Conservation (phyloP, 2,329 filamentous ascomycete species). For the Corinectria fuckeliana region DNA sequence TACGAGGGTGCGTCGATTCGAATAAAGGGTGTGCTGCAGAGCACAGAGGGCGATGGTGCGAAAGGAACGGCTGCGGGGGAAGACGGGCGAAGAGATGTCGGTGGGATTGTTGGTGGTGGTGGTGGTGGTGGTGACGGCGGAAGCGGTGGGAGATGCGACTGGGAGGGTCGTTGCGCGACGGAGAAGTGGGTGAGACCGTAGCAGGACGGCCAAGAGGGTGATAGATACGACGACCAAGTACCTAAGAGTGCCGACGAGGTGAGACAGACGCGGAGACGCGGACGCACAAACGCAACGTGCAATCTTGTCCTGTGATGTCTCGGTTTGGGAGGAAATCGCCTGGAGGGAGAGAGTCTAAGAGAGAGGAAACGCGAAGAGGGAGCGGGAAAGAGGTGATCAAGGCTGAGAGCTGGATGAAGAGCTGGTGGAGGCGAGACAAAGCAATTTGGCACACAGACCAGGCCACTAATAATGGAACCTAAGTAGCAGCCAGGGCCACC, state of each 20-base stretch:
- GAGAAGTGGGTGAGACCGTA: constrained; percentile 3
- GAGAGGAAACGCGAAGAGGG: constrained; percentile 1
- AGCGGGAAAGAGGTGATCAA: not conserved
- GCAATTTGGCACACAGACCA: constrained; percentile 1
- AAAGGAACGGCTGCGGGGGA: not conserved
- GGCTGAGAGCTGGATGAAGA: constrained; percentile 5
- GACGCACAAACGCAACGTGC: not conserved
- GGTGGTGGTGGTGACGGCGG: not conserved
- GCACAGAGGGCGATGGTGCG: not conserved
- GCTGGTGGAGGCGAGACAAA: constrained; percentile 7
- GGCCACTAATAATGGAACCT: not conserved
- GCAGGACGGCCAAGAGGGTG: not conserved
- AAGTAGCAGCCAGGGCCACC: not conserved
- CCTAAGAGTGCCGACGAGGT: not conserved
- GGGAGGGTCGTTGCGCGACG: not conserved
- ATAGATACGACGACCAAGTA: not conserved
- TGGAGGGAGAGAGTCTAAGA: not conserved
- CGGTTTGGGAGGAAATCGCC: not conserved
- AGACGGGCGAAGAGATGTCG: not conserved
- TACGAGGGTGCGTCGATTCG: not conserved
- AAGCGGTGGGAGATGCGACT: not conserved
- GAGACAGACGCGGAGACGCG: not conserved
- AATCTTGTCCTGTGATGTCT: constrained; percentile 2
- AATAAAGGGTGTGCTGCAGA: not conserved
- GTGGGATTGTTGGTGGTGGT: not conserved